Evolutionary conservation across 2,329 filamentous ascomycete genomes (phyloP).

Genomic region (Colletotrichum coccodes): DNA sequence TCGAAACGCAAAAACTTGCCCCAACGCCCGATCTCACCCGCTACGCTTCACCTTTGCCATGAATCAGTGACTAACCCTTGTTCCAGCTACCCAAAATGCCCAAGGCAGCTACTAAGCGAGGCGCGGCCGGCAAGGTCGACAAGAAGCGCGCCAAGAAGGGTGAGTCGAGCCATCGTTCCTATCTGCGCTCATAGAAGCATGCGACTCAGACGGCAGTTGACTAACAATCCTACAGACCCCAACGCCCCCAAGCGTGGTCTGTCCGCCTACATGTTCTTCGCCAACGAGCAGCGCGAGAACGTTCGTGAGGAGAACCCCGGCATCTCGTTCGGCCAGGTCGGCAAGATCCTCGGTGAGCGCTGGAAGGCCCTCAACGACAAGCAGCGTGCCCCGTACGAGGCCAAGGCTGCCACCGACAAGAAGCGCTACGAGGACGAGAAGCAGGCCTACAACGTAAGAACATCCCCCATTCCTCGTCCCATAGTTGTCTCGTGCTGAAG

Average conservation of each 20-base stretch:
- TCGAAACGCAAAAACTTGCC: not conserved
- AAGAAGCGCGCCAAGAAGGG: constrained; percentile 70
- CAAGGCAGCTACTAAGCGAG: constrained; percentile 67
- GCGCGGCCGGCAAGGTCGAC: constrained; percentile 60
- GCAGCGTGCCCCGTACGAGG: constrained; percentile 93
- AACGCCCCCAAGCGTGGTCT: constrained; percentile 99
- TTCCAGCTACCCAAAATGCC: constrained; percentile 60
- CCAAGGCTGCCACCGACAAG: constrained; percentile 97
- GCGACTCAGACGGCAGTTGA: no score
- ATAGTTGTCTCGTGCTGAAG: constrained; percentile 23
- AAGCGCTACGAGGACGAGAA: constrained; percentile 99
- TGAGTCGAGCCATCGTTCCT: constrained; percentile 45
- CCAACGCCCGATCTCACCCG: constrained; percentile 1
- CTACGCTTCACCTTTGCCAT: no score
- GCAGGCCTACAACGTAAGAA: constrained; percentile 87
- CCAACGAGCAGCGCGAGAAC: constrained; percentile 98
- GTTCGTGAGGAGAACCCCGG: constrained; percentile 98
- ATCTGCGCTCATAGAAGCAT: not conserved
- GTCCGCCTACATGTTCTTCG: constrained; percentile 99
- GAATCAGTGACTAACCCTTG: constrained; percentile 37
- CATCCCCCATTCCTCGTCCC: not conserved
- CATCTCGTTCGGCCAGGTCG: constrained; percentile 97
- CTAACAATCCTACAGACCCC: constrained; percentile 70
- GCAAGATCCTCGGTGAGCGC: constrained; percentile 97
- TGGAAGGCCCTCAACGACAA: constrained; percentile 98